Evolutionary conservation across 345 rosid species (phyloP).

Genomic region (Sisymbrium irio): DNA sequence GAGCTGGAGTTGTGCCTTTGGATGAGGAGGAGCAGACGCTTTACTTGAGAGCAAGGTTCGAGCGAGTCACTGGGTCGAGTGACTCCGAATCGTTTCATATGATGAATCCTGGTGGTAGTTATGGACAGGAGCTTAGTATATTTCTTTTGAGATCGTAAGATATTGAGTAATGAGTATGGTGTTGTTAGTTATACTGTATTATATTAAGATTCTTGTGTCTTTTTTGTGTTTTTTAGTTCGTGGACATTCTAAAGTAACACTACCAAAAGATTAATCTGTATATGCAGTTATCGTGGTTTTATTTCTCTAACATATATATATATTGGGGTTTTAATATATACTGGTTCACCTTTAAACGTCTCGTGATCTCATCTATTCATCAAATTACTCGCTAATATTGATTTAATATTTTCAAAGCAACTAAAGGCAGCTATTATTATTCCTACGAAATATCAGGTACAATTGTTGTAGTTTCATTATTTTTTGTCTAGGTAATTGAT

Average conservation of each 20-base stretch:
- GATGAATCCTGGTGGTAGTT: slow-evolving; percentile 69
- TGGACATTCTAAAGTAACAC: neutral
- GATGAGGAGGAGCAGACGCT: slow-evolving; percentile 47
- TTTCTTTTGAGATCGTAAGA: slow-evolving; percentile 62
- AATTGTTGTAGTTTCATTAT: neutral
- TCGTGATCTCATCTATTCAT: neutral
- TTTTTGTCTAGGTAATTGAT: neutral
- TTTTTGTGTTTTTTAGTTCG: neutral
- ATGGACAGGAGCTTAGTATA: slow-evolving; percentile 74
- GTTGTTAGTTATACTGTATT: slow-evolving; percentile 14
- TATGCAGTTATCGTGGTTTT: neutral
- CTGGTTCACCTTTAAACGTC: neutral
- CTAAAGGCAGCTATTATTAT: neutral
- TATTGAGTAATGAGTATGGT: slow-evolving; percentile 19
- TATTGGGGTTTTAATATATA: neutral
- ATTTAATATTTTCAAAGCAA: neutral
- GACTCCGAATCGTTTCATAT: slow-evolving; percentile 78
- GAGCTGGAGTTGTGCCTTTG: slow-evolving; percentile 66
- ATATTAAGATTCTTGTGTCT: neutral
- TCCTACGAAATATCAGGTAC: neutral
- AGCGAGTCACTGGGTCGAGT: slow-evolving; percentile 69
- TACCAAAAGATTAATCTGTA: neutral
- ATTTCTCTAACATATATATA: neutral
- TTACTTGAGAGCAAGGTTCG: slow-evolving; percentile 67
- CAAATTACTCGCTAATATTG: neutral